Evolutionary conservation across 257 asterid genomes (phyloP).

Genomic region (Thymus quinquecostatus): DNA sequence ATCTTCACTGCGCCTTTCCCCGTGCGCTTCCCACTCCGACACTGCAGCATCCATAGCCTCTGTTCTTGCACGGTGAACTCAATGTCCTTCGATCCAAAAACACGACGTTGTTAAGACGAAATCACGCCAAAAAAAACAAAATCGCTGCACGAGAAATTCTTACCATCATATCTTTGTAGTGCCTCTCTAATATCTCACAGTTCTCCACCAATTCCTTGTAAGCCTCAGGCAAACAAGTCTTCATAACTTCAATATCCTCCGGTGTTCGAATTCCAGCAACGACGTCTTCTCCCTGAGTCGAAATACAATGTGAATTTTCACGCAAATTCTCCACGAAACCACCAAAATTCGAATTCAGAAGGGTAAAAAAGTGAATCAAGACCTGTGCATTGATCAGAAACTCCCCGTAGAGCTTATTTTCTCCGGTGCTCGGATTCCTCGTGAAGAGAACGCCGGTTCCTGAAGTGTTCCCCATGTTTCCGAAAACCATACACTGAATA

Average conservation of each 20-base stretch:
- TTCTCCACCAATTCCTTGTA: slow-evolving; percentile 83
- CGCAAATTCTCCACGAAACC: background rate
- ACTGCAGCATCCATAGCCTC: slow-evolving; percentile 95
- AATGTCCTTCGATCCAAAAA: slow-evolving; percentile 58
- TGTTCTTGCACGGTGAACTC: slow-evolving; percentile 95
- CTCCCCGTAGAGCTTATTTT: slow-evolving; percentile 94
- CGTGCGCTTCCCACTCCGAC: slow-evolving; percentile 88
- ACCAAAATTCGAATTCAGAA: background rate
- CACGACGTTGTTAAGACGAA: background rate
- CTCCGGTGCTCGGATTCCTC: slow-evolving; percentile 94
- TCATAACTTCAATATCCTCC: slow-evolving; percentile 80
- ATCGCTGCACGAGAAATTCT: background rate
- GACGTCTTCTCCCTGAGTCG: slow-evolving; percentile 84
- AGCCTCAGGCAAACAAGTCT: slow-evolving; percentile 81
- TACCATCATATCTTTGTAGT: slow-evolving; percentile 99
- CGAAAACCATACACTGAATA: slow-evolving; percentile 97
- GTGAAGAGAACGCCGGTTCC: slow-evolving; percentile 98
- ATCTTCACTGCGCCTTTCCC: slow-evolving; percentile 93
- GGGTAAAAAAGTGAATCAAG: background rate
- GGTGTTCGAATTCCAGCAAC: slow-evolving; percentile 99
- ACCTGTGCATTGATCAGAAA: slow-evolving; percentile 95
- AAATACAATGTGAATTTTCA: too few species aligned
- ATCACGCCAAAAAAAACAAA: background rate
- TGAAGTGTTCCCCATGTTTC: slow-evolving; percentile 96
- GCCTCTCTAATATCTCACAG: slow-evolving; percentile 81